Conservation (phyloP, 495 filamentous ascomycete genomes). For the Hypomontagnella submonticulosa region DNA sequence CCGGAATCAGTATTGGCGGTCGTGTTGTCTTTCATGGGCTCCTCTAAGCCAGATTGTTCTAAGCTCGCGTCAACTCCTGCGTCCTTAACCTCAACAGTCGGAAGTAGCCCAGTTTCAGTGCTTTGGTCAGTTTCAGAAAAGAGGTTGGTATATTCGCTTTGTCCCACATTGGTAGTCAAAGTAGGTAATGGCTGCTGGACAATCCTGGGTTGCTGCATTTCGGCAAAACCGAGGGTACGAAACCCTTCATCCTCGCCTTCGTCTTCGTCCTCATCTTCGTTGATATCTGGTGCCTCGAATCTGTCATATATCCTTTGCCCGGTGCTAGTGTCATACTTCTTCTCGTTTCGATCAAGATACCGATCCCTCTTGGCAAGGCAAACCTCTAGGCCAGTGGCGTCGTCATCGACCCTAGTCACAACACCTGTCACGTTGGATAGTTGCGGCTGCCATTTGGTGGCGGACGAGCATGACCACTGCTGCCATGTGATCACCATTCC, state of each 20-base stretch:
- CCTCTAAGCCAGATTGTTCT: constrained; percentile 1
- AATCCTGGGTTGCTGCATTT: constrained; percentile 59
- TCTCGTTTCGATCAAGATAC: constrained; percentile 59
- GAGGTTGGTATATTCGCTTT: not conserved
- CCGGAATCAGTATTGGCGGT: constrained; percentile 5
- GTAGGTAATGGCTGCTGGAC: constrained; percentile 45
- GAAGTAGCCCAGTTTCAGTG: not conserved
- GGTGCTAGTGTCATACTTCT: constrained; percentile 55
- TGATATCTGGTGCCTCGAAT: constrained; percentile 56
- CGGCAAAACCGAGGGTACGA: constrained; percentile 49
- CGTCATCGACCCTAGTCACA: constrained; percentile 62
- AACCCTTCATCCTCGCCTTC: constrained; percentile 54
- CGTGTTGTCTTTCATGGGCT: constrained; percentile 6
- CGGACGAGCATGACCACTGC: constrained; percentile 75
- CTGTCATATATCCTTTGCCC: constrained; percentile 59
- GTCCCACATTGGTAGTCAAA: constrained; percentile 16
- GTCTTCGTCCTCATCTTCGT: constrained; percentile 51
- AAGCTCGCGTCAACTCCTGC: constrained; percentile 1
- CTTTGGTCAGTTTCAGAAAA: not conserved
- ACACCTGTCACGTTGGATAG: constrained; percentile 75
- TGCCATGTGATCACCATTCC: constrained; percentile 86
- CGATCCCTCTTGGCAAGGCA: constrained; percentile 78
- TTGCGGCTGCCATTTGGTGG: constrained; percentile 80
- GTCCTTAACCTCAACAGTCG: not conserved
- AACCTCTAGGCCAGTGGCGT: constrained; percentile 61